phyloP scores from a whole-genome alignment of 495 filamentous ascomycete species.

The Thozetella sp. region DNA sequence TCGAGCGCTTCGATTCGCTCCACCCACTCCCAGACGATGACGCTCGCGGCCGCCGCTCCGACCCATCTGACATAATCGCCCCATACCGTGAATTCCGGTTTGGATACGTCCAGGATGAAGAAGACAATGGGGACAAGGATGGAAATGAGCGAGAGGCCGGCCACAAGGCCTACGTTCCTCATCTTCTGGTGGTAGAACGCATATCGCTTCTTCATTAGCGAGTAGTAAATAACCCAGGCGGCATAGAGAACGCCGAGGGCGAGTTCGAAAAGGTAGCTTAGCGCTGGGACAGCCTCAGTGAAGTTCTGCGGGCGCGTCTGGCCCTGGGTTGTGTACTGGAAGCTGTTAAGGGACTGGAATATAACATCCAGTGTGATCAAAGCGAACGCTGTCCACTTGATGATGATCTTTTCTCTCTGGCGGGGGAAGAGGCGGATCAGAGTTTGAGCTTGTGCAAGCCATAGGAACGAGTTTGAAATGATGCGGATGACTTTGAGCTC shows the following conservation, averaged over 20 bases:
- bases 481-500: conserved; percentile 88
- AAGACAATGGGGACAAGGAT: conserved; percentile 93
- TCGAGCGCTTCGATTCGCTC: conserved; percentile 97
- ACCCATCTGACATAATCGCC: conserved; percentile 98
- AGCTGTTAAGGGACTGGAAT: conserved; percentile 88
- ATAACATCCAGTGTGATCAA: conserved; percentile 88
- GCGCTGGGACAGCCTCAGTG: conserved; percentile 85
- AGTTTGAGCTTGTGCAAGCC: conserved; percentile 97
- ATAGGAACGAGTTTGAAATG: conserved; percentile 92
- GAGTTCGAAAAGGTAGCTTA: conserved; percentile 93
- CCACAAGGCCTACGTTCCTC: conserved; percentile 87
- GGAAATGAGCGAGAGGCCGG: conserved; percentile 73
- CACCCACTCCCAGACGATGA: conserved; percentile 99
- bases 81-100: conserved; percentile 88
- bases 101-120: conserved; percentile 90
- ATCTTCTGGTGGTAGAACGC: conserved; percentile 93
- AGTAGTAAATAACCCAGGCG: conserved; percentile 95
- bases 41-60: conserved; percentile 91
- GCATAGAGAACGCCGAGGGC: conserved; percentile 88
- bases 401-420: conserved; percentile 95
- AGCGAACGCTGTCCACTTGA: conserved; percentile 97
- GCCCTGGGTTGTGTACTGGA: conserved; percentile 59
- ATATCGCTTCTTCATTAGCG: conserved; percentile 87
- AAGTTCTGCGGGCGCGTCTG: conserved; percentile 70
- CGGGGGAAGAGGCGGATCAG: conserved; percentile 93